Conservation (phyloP, 2,329 filamentous ascomycete species). For the Lasiodiplodia citricola region DNA sequence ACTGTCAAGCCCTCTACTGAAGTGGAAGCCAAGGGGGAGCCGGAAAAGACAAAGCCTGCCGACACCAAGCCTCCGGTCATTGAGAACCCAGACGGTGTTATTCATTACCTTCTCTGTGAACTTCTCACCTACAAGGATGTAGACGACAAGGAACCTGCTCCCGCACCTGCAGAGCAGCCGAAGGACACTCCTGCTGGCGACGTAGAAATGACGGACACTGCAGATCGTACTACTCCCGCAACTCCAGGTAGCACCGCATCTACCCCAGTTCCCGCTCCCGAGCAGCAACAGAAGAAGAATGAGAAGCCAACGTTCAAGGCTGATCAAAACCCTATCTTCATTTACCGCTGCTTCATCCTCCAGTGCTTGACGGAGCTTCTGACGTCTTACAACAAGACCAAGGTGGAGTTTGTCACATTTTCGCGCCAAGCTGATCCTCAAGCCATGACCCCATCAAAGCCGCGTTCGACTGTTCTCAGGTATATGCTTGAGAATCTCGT, state of each 20-base stretch:
- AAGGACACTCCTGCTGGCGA: conserved; percentile 45
- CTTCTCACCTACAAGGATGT: conserved; percentile 90
- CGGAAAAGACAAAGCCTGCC: conserved; percentile 67
- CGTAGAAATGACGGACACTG: conserved; percentile 55
- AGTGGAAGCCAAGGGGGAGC: conserved; percentile 58
- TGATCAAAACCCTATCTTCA: conserved; percentile 92
- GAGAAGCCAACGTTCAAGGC: conserved; percentile 82
- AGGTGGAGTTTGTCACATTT: conserved; percentile 99
- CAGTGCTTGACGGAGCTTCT: conserved; percentile 91
- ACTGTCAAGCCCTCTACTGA: conserved; percentile 42
- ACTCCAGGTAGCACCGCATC: conserved; percentile 30
- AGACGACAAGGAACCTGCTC: conserved; percentile 74
- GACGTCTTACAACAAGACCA: conserved; percentile 89
- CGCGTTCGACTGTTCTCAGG: conserved; percentile 88
- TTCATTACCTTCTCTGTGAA: conserved; percentile 93
- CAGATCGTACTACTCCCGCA: conserved; percentile 32
- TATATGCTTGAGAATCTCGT: conserved; percentile 86
- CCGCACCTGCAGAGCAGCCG: conserved; percentile 51
- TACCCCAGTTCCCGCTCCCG: conserved; percentile 45
- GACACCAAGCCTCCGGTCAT: conserved; percentile 84
- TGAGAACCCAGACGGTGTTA: conserved; percentile 91
- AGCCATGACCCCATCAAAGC: conserved; percentile 88
- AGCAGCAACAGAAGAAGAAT: conserved; percentile 57
- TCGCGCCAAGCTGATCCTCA: conserved; percentile 87
- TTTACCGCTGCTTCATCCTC: conserved; percentile 93